Conservation (phyloP, 805 yeast species). For the Saturnispora serradocipensis region DNA sequence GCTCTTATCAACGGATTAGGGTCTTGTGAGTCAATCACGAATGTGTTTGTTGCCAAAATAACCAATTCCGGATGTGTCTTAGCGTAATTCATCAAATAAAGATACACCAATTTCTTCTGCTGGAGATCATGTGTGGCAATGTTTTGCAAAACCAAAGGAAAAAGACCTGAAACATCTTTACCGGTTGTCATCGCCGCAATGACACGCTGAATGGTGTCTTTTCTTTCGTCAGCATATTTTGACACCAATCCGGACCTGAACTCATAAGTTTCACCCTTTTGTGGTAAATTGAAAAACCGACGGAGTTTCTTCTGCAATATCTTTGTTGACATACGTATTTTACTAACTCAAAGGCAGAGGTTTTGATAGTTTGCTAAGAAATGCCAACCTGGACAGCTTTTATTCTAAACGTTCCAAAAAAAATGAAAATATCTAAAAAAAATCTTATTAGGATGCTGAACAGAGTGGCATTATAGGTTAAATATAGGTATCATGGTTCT, state of each 20-base stretch:
- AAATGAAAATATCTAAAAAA: neutral
- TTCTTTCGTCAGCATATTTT: constrained; percentile 88
- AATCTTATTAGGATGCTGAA: neutral
- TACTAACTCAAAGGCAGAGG: neutral
- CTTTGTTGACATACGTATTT: constrained; percentile 10
- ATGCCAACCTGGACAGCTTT: neutral
- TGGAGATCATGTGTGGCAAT: constrained; percentile 95
- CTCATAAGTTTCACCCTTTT: constrained; percentile 78
- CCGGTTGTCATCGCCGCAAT: constrained; percentile 98
- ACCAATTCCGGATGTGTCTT: constrained; percentile 93
- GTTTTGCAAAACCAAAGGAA: constrained; percentile 93
- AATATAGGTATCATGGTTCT: neutral
- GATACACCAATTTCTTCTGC: constrained; percentile 90
- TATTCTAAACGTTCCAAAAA: neutral
- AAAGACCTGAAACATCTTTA: constrained; percentile 87
- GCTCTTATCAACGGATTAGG: constrained; percentile 95
- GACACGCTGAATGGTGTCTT: constrained; percentile 93
- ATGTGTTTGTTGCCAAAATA: constrained; percentile 92
- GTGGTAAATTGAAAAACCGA: constrained; percentile 48
- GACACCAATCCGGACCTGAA: constrained; percentile 84
- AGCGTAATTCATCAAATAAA: constrained; percentile 95
- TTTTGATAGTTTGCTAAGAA: neutral
- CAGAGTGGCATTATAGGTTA: neutral
- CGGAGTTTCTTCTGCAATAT: constrained; percentile 43
- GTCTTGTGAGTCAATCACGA: constrained; percentile 90